Evolutionary conservation across 768 basidiomycete species (phyloP), one percentile per base, ranked within the genome.

Genomic region (Tulasnella sp.): DNA sequence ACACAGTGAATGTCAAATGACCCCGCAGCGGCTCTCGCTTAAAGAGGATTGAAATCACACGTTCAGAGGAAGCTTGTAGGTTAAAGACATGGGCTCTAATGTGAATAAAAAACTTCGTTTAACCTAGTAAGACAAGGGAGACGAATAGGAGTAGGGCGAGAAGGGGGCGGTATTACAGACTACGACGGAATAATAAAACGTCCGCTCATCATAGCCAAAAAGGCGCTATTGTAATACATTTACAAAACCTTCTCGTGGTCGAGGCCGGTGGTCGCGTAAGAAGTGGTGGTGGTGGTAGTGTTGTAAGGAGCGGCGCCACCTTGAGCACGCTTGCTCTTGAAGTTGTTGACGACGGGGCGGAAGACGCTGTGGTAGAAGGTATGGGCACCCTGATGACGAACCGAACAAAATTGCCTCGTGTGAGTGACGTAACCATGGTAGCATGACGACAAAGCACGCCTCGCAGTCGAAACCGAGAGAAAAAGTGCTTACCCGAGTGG

Each of bases 331-430:
- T 71, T 70, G 69, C 26, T 32, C 20, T 37, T 26, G 81, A 90
- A 83, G 85, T 92, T 92, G 80, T 87, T 86, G 82, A 98, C 88
- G 73, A 95, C 84, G 55, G 95, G 96, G 84, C 93, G 93, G 84
- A 98, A 85, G 78, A 93, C 87, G 81, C 87, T 87, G 82, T 88
- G 84, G 86, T 98, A 97, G 55, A 93, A 87, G 77, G 87, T 86
- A 89, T 94, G 92, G 70, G 97, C 97, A 80, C 97, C 97, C 92
- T 97, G 79, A 79, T 51, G 20, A 71, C 20, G 37, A 77, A 61
- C 16, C 10, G 20, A 48, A 73, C 80, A 79, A 81, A 37, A 72
- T 55, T 37, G 16, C 74, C 39, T 32, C 46, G 46, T 72, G 74
- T 18, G 44, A 44, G 70, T 71, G 29, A 80, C 51, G 76, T 35